These are phyloP conservation scores for Plantago elongata DNA, from an alignment of 257 asterid species.

Conservation along the genomic window DNA sequence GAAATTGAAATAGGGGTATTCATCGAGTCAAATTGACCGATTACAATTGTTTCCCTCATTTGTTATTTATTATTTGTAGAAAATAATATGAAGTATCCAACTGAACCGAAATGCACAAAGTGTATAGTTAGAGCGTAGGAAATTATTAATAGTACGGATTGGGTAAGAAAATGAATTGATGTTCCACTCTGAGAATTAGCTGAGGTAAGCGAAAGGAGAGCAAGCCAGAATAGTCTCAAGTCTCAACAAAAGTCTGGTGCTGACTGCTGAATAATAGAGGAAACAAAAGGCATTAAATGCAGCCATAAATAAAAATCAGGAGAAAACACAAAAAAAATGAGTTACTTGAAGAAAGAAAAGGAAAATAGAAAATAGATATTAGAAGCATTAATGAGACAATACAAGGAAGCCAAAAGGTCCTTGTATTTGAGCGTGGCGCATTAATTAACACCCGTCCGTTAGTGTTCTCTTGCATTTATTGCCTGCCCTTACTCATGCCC, in stretches of 20 bases:
- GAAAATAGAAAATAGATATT: constrained; percentile 1
- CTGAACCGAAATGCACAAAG: too few relatives aligned
- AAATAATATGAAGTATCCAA: too few relatives aligned
- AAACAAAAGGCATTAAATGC: constrained; percentile 10
- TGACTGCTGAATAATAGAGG: not conserved
- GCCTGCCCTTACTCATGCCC: constrained; percentile 7
- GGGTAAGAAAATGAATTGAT: too few relatives aligned
- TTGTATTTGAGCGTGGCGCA: constrained; percentile 9
- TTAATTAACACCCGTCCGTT: constrained; percentile 5
- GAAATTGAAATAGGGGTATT: too few relatives aligned
- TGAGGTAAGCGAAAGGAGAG: not conserved
- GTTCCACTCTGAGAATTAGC: too few relatives aligned
- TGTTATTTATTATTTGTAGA: too few relatives aligned
- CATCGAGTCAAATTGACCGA: too few relatives aligned
- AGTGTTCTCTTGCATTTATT: constrained; percentile 7
- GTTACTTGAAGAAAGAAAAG: too few relatives aligned
- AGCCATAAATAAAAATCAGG: not conserved
- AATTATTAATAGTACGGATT: too few relatives aligned
- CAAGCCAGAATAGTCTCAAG: not conserved
- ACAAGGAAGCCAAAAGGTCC: constrained; percentile 12
- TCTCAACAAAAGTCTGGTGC: not conserved
- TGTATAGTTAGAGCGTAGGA: too few relatives aligned
- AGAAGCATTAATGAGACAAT: constrained; percentile 9
- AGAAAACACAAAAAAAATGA: not conserved
- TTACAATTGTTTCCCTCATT: too few relatives aligned